Percentiles rank a stretch among this genome's conserved stretches.
Evolutionary conservation across 23 red algal genomes (phyloP).

Genomic region (Gracilaria domingensis): DNA sequence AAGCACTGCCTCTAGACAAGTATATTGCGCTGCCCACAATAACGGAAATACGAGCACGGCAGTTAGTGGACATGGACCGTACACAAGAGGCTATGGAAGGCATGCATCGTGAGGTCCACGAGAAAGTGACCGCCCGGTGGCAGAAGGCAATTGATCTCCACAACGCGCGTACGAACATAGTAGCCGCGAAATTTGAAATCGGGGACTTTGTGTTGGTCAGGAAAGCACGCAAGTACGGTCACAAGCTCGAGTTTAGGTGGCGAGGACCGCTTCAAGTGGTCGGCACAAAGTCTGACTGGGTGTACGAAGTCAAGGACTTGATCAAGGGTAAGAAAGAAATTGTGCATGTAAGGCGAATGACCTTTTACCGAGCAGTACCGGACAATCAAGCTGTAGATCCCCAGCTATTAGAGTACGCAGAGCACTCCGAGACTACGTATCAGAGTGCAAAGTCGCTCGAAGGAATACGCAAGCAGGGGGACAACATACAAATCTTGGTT

Average conservation of each 20-base stretch:
- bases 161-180: constrained; percentile 30
- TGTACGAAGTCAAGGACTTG: constrained; percentile 23
- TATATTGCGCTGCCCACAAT: background rate
- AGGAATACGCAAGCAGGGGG: background rate
- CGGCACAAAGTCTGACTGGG: constrained; percentile 16
- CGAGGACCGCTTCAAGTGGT: constrained; percentile 19
- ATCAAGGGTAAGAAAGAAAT: constrained; percentile 4
- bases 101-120: constrained; percentile 45
- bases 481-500: background rate
- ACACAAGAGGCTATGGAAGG: constrained; percentile 25
- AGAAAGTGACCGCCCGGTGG: background rate
- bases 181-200: constrained; percentile 8
- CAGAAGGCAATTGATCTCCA: background rate
- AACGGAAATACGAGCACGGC: constrained; percentile 27
- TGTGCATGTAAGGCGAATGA: constrained; percentile 31
- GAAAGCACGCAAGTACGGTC: constrained; percentile 5
- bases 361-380: constrained; percentile 7
- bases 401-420: constrained; percentile 23
- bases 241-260: constrained; percentile 41
- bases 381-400: constrained; percentile 19
- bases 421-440: constrained; percentile 21
- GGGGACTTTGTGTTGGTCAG: constrained; percentile 47
- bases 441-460: background rate
- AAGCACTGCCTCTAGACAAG: constrained; percentile 1
- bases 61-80: constrained; percentile 26